phyloP scores from a whole-genome alignment of 2,329 filamentous ascomycete species.

The Leptographium lundbergii region DNA sequence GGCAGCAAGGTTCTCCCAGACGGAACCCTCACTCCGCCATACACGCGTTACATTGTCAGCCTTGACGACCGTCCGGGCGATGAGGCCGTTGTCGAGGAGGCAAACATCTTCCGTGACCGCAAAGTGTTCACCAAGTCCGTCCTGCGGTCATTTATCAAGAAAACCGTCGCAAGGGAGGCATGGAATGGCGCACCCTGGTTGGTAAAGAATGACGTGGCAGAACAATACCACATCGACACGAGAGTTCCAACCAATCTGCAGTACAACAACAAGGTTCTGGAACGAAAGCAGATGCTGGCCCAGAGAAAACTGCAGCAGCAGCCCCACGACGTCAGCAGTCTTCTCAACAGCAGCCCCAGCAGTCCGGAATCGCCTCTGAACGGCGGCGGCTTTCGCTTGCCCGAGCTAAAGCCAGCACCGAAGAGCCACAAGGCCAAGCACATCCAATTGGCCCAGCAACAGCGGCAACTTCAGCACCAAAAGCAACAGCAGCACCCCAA shows the following conservation, averaged over 20 bases:
- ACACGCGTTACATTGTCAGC: constrained; percentile 70
- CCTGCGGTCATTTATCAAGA: constrained; percentile 85
- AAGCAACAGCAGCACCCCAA: constrained; percentile 15
- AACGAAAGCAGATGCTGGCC: constrained; percentile 60
- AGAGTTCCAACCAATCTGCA: constrained; percentile 72
- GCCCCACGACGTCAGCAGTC: constrained; percentile 29
- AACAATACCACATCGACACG: constrained; percentile 75
- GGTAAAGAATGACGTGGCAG: constrained; percentile 72
- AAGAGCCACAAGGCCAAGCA: constrained; percentile 53
- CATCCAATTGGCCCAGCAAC: constrained; percentile 13
- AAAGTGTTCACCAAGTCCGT: constrained; percentile 93
- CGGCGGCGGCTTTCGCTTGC: constrained; percentile 42
- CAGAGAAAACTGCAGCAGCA: constrained; percentile 44
- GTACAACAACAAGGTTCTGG: constrained; percentile 66
- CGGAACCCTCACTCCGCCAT: constrained; percentile 56
- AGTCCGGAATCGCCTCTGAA: constrained; percentile 18
- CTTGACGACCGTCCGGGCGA: constrained; percentile 54
- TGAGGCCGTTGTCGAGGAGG: constrained; percentile 67
- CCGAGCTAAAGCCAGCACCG: constrained; percentile 59
- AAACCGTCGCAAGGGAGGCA: constrained; percentile 79
- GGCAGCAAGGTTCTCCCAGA: constrained; percentile 49
- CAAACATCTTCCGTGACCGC: constrained; percentile 74
- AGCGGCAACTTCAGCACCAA: constrained; percentile 30
- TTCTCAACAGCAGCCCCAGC: constrained; percentile 23
- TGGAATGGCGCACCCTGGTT: constrained; percentile 97